Base-by-base conservation (phyloP, 2,329 filamentous ascomycete genomes). In the Cladophialophora chaetospira region DNA sequence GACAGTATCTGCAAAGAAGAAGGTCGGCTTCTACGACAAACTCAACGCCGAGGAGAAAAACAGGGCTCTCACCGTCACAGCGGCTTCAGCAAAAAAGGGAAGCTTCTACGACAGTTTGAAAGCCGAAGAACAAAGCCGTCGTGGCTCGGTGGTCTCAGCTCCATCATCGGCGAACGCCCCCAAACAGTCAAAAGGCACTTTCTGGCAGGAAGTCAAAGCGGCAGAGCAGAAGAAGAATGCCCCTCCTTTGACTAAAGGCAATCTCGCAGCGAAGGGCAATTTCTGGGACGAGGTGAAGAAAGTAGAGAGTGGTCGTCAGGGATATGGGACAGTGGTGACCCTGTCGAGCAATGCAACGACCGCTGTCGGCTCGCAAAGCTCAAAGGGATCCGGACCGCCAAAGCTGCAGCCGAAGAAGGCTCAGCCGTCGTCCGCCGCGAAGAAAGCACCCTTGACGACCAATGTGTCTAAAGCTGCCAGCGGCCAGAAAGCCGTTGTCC, bases 151-250 rank as follows among this genome's bases (percentile, higher is more conserved):
- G 15, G n/a, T 43, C 9, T 43, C 40, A 2, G 40, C 6, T 3
- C 40, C 40, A 4, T 5, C 10, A n/a, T 19, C 35, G 15, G 42
- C 53, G 21, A 40, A 25, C 6, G 33, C 31, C 17, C 15, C 29
- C 8, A 57, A 50, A 29, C 48, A 56, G 33, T 56, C 58, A 25
- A 55, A 58, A 15, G 63, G 63, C 10, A 65, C 61, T 23, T 65
- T 65, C 40, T 65, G 61, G 61, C 35, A 62, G 23, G 61, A 65
- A n/a, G 52, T 65, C 4, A 50, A 63, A 51, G 48, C 23, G n/a
- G 35, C 35, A 13, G 36, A 51, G 36, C 6, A 10, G 25, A 42
- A 29, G 36, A 53, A 44, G 33, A 23, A 26, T 13, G 49, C 19
- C 13, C 28, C 38, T n/a, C 31, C 40, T 9, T 15, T 44, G 11